Conservation (phyloP, 345 rosid species). For the Linum tenue region DNA sequence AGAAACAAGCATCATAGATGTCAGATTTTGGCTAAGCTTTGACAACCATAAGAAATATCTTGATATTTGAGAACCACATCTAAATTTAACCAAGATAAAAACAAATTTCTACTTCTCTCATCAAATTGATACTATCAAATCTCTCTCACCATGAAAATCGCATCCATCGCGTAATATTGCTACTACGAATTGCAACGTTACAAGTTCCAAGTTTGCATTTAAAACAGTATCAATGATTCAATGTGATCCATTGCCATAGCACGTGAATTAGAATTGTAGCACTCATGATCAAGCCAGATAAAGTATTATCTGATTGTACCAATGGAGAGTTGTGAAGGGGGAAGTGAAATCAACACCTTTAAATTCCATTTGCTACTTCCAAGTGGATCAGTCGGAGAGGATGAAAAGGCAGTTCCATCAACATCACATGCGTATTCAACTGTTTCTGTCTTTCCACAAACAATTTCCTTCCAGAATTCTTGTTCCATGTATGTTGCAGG, state of each 20-base stretch:
- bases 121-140: no score
- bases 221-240: not conserved
- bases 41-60: no score
- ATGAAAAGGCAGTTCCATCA: constrained; percentile 99
- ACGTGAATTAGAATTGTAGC: no score
- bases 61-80: no score
- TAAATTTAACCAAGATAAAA: no score
- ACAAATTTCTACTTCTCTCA: no score
- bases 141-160: no score
- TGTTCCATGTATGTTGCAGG: constrained; percentile 92
- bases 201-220: not conserved
- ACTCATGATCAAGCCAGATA: not conserved
- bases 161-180: no score
- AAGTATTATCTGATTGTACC: not conserved
- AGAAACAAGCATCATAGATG: no score
- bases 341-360: constrained; percentile 51
- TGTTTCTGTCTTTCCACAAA: constrained; percentile 85
- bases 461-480: constrained; percentile 98
- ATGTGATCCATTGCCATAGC: not conserved
- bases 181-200: no score
- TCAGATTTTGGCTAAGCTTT: no score
- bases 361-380: constrained; percentile 99
- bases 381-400: constrained; percentile 71
- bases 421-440: constrained; percentile 99
- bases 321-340: not conserved